phyloP scores from a whole-genome alignment of 805 yeast species.

The Vanderwaltozyma tropicalis region DNA sequence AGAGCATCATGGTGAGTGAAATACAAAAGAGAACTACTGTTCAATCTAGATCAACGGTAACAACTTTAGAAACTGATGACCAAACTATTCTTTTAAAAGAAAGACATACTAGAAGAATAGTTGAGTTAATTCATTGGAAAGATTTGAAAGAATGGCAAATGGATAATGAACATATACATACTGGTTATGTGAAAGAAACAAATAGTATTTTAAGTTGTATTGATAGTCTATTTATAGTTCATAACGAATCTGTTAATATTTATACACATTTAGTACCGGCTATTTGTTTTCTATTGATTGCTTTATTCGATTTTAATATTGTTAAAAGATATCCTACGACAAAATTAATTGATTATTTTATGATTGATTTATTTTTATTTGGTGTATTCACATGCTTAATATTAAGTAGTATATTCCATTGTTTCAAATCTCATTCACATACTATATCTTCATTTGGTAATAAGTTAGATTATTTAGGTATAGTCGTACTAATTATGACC shows the following conservation, averaged over 20 bases:
- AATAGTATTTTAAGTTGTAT: constrained; percentile 4
- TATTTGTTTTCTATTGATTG: constrained; percentile 11
- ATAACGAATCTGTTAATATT: constrained; percentile 66
- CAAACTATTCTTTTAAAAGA: neutral
- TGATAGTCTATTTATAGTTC: constrained; percentile 43
- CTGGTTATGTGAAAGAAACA: constrained; percentile 57
- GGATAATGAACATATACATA: constrained; percentile 56
- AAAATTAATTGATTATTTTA: constrained; percentile 31
- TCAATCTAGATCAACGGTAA: neutral
- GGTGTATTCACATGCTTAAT: constrained; percentile 53
- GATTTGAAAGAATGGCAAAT: constrained; percentile 65
- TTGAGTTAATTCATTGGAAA: constrained; percentile 12
- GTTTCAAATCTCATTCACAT: constrained; percentile 54
- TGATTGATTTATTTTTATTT: constrained; percentile 31
- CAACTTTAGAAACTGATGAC: neutral
- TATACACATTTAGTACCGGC: constrained; percentile 52
- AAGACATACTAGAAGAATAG: neutral
- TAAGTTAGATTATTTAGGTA: constrained; percentile 67
- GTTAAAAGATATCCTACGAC: constrained; percentile 33
- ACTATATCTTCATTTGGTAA: constrained; percentile 48
- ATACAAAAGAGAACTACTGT: neutral
- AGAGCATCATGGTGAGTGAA: neutral
- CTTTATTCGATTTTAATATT: constrained; percentile 24
- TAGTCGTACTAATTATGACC: constrained; percentile 53
- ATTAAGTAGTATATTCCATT: constrained; percentile 57